Base-by-base conservation (phyloP, 2,329 filamentous ascomycete species). In the Xylaria sp. region DNA sequence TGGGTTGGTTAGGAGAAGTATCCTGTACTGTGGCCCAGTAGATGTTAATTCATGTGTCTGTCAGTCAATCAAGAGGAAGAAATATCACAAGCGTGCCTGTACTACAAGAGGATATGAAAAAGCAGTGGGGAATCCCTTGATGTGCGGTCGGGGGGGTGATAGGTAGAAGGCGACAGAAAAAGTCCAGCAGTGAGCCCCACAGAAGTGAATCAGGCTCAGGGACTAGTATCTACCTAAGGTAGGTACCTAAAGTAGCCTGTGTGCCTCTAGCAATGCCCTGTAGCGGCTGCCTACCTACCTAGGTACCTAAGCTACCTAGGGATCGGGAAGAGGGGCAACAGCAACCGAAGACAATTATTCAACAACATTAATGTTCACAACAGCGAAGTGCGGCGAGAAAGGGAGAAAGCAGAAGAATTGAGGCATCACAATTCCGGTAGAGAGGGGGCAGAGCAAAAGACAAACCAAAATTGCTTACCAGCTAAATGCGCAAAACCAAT, bases 101-200 rank as follows among this genome's bases (percentile, higher is more conserved):
- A 59, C 56, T 22, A 33, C 33, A 44, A 39, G n/a, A 42, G 31
- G 53, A 17, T 56, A 36, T 25, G n/a, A 56, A 59, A 66, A 54
- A 49, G 57, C 47, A 57, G 61, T 54, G 51, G 60, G 56, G 66
- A 36, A 42, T 64, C 13, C 42, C 38, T 39, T 38, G 58, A 31
- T 45, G 29, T 51, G 56, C 61, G 54, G 61, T 44, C 51, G 27
- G 20, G 60, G 49, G 31, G 49, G 45, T 58, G 42, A 45, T 51
- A 15, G 61, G 61, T 54, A 51, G 63, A 69, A 69, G 66, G 65
- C 63, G 63, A 67, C 58, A 70, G 69, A 69, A 72, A 73, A 71
- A 72, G 70, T 70, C 49, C 33, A 63, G 62, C 33, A 42, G 31
- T 20, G 29, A 22, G 71, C 72, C 73, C 73, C 72, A 73, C 73